Evolutionary conservation across 306 rosid species (phyloP), one percentile per base, ranked within the genome.

Genomic region (Casuarina glauca): DNA sequence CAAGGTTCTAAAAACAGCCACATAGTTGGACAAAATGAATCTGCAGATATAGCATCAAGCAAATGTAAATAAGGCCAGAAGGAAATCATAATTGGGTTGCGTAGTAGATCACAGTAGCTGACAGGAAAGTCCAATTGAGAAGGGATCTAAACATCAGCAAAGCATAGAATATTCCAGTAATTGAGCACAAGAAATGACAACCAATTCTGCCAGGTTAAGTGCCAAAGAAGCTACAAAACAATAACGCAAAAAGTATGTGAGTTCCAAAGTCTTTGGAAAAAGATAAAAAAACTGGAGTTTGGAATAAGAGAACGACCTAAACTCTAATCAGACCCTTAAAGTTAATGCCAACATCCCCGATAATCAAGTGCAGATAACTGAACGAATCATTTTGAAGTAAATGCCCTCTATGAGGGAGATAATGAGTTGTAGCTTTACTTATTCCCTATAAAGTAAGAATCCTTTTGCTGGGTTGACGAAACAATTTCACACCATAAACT

Each of bases 1-100:
- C 85, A 95, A 85, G 74, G 84, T 82, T 86, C 85, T 82, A 89
- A 95, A 95, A 78, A 92, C 87, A 76, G 94, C 87, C 83, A 86
- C 97, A 89, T 95, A 92, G 79, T 87, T 95, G 80, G 98, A 92
- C 85, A 95, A 86, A 80, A 95, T 72, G 79, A 95, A 95, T 91
- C 97, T 92, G 80, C 48, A 80, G 77, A 82, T 63, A 39, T 72
- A 68, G 42, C 54, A 70, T 43, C 7, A 72, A 81, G 68, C 76
- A 67, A 57, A 76, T 55, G 5, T 20, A 80, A 48, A 50, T 26
- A 52, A 48, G 54, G 79, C 67, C 70, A 80, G 8, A 46, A 84
- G 70, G 75, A 57, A 43, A 45, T 19, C 72, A 57, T 76, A 51
- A 67, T 68, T 35, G 73, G 69, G 36, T 54, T 70, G 20, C 32